These are phyloP conservation scores for Lipomyces yarrowii DNA, from an alignment of 1,139 yeast genomes.

Conservation along the genomic window DNA sequence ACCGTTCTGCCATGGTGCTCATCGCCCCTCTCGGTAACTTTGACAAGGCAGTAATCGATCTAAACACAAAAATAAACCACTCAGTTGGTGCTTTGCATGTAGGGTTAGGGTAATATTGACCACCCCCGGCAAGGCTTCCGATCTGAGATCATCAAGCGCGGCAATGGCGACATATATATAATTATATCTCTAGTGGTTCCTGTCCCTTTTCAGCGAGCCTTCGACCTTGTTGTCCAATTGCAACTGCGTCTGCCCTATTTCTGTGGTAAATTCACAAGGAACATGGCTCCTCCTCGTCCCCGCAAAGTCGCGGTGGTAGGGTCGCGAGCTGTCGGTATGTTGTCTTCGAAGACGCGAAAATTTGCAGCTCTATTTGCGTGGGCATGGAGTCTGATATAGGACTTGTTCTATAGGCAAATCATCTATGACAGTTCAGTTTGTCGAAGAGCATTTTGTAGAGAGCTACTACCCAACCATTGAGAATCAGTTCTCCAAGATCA, in stretches of 20 bases:
- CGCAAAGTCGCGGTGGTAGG: slow-evolving; percentile 89
- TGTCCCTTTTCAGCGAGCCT: background rate
- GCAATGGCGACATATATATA: too few species aligned
- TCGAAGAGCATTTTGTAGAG: slow-evolving; percentile 87
- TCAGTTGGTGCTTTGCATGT: too few species aligned
- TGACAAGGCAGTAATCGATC: too few species aligned
- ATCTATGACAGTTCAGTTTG: slow-evolving; percentile 81
- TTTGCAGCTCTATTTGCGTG: background rate
- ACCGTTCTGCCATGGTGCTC: too few species aligned
- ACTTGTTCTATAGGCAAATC: slow-evolving; percentile 61
- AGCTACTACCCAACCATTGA: slow-evolving; percentile 92
- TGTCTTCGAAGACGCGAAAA: background rate
- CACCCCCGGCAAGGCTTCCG: too few species aligned
- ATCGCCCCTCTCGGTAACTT: too few species aligned
- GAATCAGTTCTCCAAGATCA: slow-evolving; percentile 77
- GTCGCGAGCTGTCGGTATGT: slow-evolving; percentile 76
- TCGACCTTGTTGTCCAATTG: background rate
- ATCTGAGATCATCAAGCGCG: background rate
- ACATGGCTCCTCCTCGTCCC: slow-evolving; percentile 45
- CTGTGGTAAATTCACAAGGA: background rate
- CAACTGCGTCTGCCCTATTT: background rate
- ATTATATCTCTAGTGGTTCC: background rate
- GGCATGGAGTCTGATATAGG: slow-evolving; percentile 3
- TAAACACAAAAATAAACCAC: too few species aligned
- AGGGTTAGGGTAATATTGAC: too few species aligned